Conservation (phyloP, 495 filamentous ascomycete species). For the Cercophora newfieldiana region DNA sequence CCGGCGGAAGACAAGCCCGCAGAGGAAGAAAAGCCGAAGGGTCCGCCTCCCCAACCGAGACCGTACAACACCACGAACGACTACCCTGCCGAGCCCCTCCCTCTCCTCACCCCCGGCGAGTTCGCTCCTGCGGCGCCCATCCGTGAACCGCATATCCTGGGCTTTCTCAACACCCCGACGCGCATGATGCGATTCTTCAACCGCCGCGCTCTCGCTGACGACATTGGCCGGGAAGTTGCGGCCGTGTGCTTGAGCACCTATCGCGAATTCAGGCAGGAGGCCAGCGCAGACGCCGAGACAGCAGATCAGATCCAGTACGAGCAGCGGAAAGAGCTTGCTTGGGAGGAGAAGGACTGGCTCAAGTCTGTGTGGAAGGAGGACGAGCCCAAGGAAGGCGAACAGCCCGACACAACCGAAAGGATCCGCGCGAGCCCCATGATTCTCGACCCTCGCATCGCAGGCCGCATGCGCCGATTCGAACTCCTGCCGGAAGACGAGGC, state of each 20-base stretch:
- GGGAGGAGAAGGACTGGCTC: constrained; percentile 86
- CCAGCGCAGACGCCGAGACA: constrained; percentile 21
- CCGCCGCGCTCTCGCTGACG: constrained; percentile 79
- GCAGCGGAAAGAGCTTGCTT: constrained; percentile 65
- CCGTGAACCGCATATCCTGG: constrained; percentile 84
- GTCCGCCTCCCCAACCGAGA: constrained; percentile 51
- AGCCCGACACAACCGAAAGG: constrained; percentile 51
- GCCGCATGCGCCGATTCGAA: constrained; percentile 79
- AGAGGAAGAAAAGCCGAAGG: constrained; percentile 43
- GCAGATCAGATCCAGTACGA: constrained; percentile 48
- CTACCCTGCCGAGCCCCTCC: constrained; percentile 63
- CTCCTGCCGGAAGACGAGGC: constrained; percentile 65
- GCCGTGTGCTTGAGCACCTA: constrained; percentile 71
- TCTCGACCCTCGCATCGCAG: constrained; percentile 73
- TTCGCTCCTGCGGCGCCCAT: constrained; percentile 69
- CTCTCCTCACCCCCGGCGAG: constrained; percentile 59
- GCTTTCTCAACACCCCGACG: constrained; percentile 87
- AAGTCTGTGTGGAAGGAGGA: constrained; percentile 72
- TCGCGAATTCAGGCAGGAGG: constrained; percentile 46
- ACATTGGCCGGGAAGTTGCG: constrained; percentile 85
- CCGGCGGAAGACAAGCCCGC: constrained; percentile 38
- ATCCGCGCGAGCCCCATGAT: constrained; percentile 78
- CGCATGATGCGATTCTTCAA: constrained; percentile 87
- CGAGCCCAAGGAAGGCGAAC: constrained; percentile 62
- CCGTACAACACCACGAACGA: constrained; percentile 69